Evolutionary conservation across 352 stramenopile species (phyloP).

Genomic region (Labyrinthula sp.): DNA sequence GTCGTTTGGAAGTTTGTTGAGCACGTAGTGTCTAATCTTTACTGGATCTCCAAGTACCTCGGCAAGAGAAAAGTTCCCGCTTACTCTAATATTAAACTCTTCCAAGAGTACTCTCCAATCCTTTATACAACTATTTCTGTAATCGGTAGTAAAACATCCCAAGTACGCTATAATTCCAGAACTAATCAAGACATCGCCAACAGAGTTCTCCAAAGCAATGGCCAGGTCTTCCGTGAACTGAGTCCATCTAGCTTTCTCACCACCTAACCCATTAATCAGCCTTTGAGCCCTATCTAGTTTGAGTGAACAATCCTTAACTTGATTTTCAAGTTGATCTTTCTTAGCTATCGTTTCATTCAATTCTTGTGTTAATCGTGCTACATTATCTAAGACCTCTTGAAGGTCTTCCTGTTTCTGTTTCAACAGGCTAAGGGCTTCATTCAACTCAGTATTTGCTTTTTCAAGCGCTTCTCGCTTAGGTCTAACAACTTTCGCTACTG

Average conservation of each 20-base stretch:
- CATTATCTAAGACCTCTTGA: conserved; percentile 68
- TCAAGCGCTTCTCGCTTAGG: conserved; percentile 73
- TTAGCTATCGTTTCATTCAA: conserved; percentile 68
- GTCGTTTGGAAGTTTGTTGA: conserved; percentile 77
- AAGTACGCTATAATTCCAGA: conserved; percentile 78
- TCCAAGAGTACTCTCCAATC: conserved; percentile 46
- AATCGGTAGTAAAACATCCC: conserved; percentile 66
- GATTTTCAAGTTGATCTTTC: conserved; percentile 47
- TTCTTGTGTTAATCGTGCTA: conserved; percentile 58
- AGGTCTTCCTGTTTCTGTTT: conserved; percentile 64
- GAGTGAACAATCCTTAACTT: conserved; percentile 70
- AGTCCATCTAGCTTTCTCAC: conserved; percentile 71
- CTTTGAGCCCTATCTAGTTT: conserved; percentile 70
- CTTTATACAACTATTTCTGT: conserved; percentile 54
- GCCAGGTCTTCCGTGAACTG: conserved; percentile 56
- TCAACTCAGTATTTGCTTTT: conserved; percentile 55
- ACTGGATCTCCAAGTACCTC: conserved; percentile 66
- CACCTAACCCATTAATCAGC: conserved; percentile 69
- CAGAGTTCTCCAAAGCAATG: conserved; percentile 55
- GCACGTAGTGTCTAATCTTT: conserved; percentile 72
- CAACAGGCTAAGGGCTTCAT: conserved; percentile 55
- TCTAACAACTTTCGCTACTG: conserved; percentile 66
- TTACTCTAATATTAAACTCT: conserved; percentile 29
- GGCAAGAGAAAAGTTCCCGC: conserved; percentile 39
- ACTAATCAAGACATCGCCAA: conserved; percentile 71